Base-by-base conservation (phyloP, 768 basidiomycete species). In the Amanita jacksonii region DNA sequence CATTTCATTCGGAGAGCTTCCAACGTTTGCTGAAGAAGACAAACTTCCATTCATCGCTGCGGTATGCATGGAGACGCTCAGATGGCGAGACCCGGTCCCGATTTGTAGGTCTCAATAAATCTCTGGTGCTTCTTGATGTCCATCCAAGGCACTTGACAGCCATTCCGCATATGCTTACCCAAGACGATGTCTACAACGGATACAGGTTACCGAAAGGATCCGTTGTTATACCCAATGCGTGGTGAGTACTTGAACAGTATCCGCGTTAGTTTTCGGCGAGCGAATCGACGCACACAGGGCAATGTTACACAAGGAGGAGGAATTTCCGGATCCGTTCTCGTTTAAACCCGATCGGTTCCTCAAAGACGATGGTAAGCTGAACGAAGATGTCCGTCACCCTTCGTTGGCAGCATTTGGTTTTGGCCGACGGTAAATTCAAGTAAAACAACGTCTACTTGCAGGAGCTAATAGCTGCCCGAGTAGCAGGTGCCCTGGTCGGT, bases 321-420 rank as follows among this genome's bases (percentile, higher is more conserved):
- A 56, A 1, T 77, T 74, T 50, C 72, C 74, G 0, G 63, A 72
- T 23, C 74, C 76, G 1, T 63, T 68, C 36, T 49, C 32, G 1
- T 78, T 78, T 54, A 61, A 67, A n/a, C 76, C 76, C 0, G 63
- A 68, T 25, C 65, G 76, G 3, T 63, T 65, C 52, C 58, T 75
- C 9, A 55, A 58, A 10, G 50, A 54, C 4, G 46, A 55, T 22
- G 57, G 50, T 4, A 59, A 25, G 8, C 8, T 25, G 8, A 12
- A 10, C 20, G 37, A 22, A 13, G 36, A 46, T 8, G 40, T 38
- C 12, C 53, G 54, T 0, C 67, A 74, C 47, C 73, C 72, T 0
- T 61, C 67, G 5, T 59, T 54, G 0, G 43, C 64, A 1, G 66
- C 62, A 46, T 76, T 76, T 48, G 73, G 73, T 1, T 74, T 61